Evolutionary conservation across 1,139 yeast species (phyloP).

Genomic region (Eremothecium gossypii): DNA sequence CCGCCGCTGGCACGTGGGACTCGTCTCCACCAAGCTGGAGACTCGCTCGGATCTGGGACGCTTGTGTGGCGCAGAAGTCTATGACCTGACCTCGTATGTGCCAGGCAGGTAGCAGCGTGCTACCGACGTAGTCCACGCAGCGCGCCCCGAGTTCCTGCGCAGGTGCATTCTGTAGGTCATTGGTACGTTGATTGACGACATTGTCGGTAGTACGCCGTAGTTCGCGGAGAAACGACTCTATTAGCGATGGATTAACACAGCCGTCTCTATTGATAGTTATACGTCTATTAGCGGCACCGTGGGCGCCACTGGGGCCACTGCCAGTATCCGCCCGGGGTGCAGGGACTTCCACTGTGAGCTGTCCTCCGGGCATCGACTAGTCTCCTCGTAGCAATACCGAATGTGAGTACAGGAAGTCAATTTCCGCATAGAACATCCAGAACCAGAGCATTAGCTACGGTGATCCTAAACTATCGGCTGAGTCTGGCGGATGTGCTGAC

Average conservation of each 20-base stretch:
- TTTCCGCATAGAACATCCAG: no score
- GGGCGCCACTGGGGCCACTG: no score
- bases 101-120: constrained; percentile 38
- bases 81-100: constrained; percentile 31
- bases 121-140: constrained; percentile 30
- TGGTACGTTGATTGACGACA: constrained; percentile 33
- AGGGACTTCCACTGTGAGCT: no score
- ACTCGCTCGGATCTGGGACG: constrained; percentile 18
- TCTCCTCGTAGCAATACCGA: not conserved
- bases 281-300: no score
- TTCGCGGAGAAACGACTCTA: constrained; percentile 34
- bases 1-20: constrained; percentile 2
- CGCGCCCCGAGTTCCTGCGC: constrained; percentile 9
- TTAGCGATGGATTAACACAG: constrained; percentile 34
- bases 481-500: no score
- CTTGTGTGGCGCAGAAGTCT: constrained; percentile 32
- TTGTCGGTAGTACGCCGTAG: constrained; percentile 40
- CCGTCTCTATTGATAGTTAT: constrained; percentile 24
- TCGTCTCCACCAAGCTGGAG: constrained; percentile 11
- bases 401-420: not conserved
- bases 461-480: no score
- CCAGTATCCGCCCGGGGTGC: no score
- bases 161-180: constrained; percentile 25
- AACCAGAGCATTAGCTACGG: no score
- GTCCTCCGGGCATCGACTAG: no score